These are phyloP conservation scores for Pseudotsuga menziesii DNA, from an alignment of 75 land plant species.

Conservation along the genomic window DNA sequence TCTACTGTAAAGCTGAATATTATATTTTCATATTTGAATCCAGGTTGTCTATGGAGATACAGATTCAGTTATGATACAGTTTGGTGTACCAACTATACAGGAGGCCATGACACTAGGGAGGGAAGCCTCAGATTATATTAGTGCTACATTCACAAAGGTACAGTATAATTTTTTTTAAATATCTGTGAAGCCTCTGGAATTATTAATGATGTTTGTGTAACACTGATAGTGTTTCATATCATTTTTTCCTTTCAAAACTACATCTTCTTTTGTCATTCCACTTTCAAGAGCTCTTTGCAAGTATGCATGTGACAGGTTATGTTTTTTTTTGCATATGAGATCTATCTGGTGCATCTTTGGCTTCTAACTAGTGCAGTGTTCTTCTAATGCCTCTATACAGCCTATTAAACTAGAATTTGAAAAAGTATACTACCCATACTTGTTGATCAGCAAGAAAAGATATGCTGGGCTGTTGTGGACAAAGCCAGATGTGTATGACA, in stretches of 20 bases:
- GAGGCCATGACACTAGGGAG: conserved; percentile 89
- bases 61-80: conserved; percentile 99
- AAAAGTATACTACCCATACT: conserved; percentile 95
- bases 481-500: conserved; percentile 81
- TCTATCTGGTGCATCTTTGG: neutral
- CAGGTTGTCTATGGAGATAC: conserved; percentile 99
- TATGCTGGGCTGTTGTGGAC: conserved; percentile 98
- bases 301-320: neutral
- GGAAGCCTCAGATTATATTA: conserved; percentile 94
- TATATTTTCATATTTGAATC: neutral
- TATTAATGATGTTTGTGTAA: neutral
- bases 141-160: conserved; percentile 92
- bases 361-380: conserved; percentile 7
- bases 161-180: neutral
- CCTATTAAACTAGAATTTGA: conserved; percentile 99
- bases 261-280: neutral
- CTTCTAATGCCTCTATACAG: conserved; percentile 32
- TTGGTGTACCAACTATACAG: conserved; percentile 81
- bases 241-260: neutral
- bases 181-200: neutral
- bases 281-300: neutral
- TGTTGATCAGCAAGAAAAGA: conserved; percentile 98
- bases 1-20: neutral
- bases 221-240: neutral
- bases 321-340: neutral